Evolutionary conservation across 164 flowering plant species (phyloP).

Genomic region (Santalum album): DNA sequence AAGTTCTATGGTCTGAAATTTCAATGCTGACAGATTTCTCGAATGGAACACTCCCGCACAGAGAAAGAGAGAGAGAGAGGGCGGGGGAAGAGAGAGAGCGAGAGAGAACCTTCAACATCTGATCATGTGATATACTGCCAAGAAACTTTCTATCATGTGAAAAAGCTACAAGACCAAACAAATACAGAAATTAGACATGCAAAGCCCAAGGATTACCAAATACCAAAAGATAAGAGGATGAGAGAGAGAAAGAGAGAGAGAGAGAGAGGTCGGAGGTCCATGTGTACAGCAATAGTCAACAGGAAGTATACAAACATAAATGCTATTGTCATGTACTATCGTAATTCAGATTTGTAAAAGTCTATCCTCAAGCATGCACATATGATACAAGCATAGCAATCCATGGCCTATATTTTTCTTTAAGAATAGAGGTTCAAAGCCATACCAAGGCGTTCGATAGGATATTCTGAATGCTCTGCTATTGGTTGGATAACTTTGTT

Average conservation of each 20-base stretch:
- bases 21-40: background rate
- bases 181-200: background rate
- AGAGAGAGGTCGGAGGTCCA: too few species aligned
- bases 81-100: constrained; percentile 4
- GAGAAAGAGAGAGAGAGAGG: background rate
- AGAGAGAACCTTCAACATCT: constrained; percentile 57
- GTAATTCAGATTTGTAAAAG: too few species aligned
- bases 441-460: constrained; percentile 91
- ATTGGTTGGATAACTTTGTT: constrained; percentile 89
- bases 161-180: constrained; percentile 56
- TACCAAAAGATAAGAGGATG: too few species aligned
- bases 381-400: too few species aligned
- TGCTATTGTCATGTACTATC: too few species aligned
- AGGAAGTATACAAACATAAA: too few species aligned
- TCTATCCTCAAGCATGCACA: too few species aligned
- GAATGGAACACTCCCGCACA: background rate
- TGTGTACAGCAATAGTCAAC: too few species aligned
- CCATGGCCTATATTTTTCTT: too few species aligned
- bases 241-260: too few species aligned
- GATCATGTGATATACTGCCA: constrained; percentile 89
- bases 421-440: background rate
- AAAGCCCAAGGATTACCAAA: too few species aligned
- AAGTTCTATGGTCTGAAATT: background rate
- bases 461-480: constrained; percentile 91
- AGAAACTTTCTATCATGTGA: constrained; percentile 80